Conservation (phyloP, 164 flowering plant species). For the Sextonia rubra region DNA sequence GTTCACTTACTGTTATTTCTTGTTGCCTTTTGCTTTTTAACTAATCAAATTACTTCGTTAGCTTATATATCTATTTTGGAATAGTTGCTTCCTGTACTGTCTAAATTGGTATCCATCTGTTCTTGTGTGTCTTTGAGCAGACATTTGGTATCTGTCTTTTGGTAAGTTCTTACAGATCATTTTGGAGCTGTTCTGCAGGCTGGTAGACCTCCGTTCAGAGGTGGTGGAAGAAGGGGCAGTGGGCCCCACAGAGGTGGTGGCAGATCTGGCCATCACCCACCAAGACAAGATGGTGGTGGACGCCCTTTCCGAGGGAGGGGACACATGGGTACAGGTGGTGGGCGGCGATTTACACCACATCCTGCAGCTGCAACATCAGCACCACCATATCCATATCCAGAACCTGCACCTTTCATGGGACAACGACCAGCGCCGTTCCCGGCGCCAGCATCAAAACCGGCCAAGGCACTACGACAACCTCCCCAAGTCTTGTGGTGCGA, state of each 20-base stretch:
- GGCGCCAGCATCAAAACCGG: background rate
- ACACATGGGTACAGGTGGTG: slow-evolving; percentile 14
- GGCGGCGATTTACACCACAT: slow-evolving; percentile 20
- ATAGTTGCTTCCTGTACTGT: too few species aligned
- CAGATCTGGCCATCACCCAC: slow-evolving; percentile 14
- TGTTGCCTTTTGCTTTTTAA: too few species aligned
- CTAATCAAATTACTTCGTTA: too few species aligned
- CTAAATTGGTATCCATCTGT: background rate
- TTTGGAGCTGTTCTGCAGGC: slow-evolving; percentile 31
- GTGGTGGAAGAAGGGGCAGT: slow-evolving; percentile 39
- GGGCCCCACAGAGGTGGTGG: slow-evolving; percentile 32
- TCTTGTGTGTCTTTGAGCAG: background rate
- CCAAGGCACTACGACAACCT: slow-evolving; percentile 16
- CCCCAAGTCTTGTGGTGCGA: slow-evolving; percentile 44
- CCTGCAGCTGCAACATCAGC: slow-evolving; percentile 6
- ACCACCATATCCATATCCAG: slow-evolving; percentile 15
- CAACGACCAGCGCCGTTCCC: background rate
- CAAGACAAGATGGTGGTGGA: slow-evolving; percentile 23
- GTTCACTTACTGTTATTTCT: too few species aligned
- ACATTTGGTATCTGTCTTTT: background rate
- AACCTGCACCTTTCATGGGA: background rate
- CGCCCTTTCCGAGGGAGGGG: slow-evolving; percentile 28
- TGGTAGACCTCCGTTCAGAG: slow-evolving; percentile 33
- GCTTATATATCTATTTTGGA: too few species aligned
- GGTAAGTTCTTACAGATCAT: slow-evolving; percentile 8